A percentile compares a stretch with the other conserved stretches of the same genome.
Evolutionary conservation across 1,139 yeast species (phyloP).

Genomic region (Taphrina confusa): DNA sequence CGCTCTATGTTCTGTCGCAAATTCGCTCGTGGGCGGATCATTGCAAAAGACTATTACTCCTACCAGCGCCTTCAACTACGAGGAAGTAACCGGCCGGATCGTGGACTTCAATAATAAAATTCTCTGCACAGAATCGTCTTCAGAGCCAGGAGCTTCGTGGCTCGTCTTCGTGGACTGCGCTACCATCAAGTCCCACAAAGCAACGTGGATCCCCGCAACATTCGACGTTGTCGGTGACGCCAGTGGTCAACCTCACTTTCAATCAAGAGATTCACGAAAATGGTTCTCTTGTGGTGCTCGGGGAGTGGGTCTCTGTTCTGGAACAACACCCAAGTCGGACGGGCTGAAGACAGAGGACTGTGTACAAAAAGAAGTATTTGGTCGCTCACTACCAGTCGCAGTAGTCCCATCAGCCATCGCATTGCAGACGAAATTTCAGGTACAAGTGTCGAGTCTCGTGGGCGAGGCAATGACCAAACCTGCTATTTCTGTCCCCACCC

Average conservation of each 20-base stretch:
- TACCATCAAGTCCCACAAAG: background rate
- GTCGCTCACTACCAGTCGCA: background rate
- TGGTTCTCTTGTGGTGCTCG: background rate
- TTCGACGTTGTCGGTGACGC: background rate
- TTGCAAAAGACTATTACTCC: too few relatives aligned
- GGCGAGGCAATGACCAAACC: too few relatives aligned
- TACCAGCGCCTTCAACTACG: slow-evolving; percentile 1
- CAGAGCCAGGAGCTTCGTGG: background rate
- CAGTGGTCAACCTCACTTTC: background rate
- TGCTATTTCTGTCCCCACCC: too few relatives aligned
- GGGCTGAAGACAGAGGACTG: background rate
- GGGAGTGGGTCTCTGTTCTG: background rate
- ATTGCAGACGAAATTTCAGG: too few relatives aligned
- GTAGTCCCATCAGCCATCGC: too few relatives aligned
- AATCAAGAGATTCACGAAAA: background rate
- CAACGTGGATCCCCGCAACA: background rate
- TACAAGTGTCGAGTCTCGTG: too few relatives aligned
- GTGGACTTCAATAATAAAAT: background rate
- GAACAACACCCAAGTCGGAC: background rate
- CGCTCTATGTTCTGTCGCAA: background rate
- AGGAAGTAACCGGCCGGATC: background rate
- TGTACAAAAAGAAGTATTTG: background rate
- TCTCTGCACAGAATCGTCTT: background rate
- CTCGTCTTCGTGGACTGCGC: background rate
- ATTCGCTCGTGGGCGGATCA: background rate